These are phyloP conservation scores for Excoecaria agallocha DNA, from an alignment of 345 rosid species.

Conservation along the genomic window DNA sequence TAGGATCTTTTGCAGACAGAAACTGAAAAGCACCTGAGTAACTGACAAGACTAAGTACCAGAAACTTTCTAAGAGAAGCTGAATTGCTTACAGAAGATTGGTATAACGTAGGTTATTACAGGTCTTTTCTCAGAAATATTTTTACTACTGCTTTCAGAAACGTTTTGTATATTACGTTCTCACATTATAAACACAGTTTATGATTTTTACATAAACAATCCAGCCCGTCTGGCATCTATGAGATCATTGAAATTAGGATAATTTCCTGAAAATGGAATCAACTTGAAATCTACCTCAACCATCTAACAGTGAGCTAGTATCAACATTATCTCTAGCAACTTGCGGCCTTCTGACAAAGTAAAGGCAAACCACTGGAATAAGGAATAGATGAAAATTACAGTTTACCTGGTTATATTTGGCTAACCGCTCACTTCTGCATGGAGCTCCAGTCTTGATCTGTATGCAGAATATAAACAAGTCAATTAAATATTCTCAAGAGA, in stretches of 20 bases:
- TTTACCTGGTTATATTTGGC: slow-evolving; percentile 97
- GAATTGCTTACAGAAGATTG: neutral
- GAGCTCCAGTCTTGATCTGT: slow-evolving; percentile 99
- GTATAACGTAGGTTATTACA: too few species aligned
- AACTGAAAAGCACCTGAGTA: neutral
- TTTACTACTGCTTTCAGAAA: neutral
- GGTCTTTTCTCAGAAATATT: too few species aligned
- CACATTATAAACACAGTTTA: neutral
- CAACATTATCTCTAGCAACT: neutral
- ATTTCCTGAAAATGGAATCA: neutral
- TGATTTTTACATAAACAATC: neutral
- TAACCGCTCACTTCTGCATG: slow-evolving; percentile 90
- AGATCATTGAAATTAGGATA: neutral
- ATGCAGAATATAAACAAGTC: slow-evolving; percentile 16
- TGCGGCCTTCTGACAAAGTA: neutral
- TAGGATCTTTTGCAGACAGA: neutral
- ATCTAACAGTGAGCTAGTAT: neutral
- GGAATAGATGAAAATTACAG: neutral
- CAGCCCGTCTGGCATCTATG: neutral
- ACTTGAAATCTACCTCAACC: neutral
- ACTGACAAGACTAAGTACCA: neutral
- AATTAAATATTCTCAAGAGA: slow-evolving; percentile 1
- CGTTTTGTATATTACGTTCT: neutral
- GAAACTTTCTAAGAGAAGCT: neutral
- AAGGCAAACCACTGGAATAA: neutral